Conservation (phyloP, 2,329 filamentous ascomycete genomes). For the Juglanconis juglandina region DNA sequence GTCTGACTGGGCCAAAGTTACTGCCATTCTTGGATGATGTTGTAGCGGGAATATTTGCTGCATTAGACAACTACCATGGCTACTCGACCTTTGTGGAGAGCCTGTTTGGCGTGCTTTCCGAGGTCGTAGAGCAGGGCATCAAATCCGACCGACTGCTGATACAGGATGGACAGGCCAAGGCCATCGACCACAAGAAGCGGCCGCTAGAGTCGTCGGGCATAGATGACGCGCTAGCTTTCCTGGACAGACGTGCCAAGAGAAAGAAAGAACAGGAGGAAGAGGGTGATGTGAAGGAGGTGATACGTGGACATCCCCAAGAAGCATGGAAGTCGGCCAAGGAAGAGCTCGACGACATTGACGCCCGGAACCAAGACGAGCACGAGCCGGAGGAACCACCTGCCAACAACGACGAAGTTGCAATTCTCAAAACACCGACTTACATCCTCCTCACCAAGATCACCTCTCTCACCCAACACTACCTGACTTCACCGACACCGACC, state of each 20-base stretch:
- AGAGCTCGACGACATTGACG: constrained; percentile 28
- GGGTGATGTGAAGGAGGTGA: constrained; percentile 30
- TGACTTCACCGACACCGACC: constrained; percentile 77
- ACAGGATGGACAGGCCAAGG: constrained; percentile 34
- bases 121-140: constrained; percentile 78
- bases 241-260: constrained; percentile 60
- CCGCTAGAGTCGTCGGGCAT: constrained; percentile 33
- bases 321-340: constrained; percentile 33
- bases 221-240: constrained; percentile 49
- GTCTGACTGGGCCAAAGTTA: constrained; percentile 74
- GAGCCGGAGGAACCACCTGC: constrained; percentile 33
- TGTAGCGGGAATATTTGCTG: constrained; percentile 84
- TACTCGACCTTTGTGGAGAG: constrained; percentile 83
- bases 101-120: constrained; percentile 77
- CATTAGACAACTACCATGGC: constrained; percentile 91
- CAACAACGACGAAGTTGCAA: constrained; percentile 35
- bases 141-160: constrained; percentile 52
- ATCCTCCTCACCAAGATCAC: constrained; percentile 78
- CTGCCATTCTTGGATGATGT: constrained; percentile 90
- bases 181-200: constrained; percentile 41
- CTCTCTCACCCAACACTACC: constrained; percentile 80
- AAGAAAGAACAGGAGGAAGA: constrained; percentile 29
- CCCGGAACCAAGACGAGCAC: constrained; percentile 26
- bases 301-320: constrained; percentile 30
- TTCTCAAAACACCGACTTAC: constrained; percentile 71